Conservation (phyloP, 2,329 filamentous ascomycete genomes). For the Sclerotinia nivalis region DNA sequence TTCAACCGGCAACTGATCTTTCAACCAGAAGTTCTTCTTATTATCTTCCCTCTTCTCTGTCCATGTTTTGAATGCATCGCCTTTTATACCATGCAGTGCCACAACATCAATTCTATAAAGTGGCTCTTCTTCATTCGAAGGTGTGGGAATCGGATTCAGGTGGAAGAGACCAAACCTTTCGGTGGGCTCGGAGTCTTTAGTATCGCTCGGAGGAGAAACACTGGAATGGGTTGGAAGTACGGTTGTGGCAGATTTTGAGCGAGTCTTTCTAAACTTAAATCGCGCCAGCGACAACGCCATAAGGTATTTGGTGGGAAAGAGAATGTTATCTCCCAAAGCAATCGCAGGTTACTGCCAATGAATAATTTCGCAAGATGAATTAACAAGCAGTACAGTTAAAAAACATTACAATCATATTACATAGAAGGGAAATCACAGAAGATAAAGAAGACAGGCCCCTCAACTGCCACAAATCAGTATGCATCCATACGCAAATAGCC, state of each 20-base stretch:
- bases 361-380: neutral
- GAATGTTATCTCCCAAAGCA: neutral
- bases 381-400: neutral
- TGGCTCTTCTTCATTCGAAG: neutral
- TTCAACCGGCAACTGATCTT: conserved; percentile 30
- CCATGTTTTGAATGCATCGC: conserved; percentile 34
- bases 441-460: neutral
- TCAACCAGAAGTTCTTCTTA: conserved; percentile 31
- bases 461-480: neutral
- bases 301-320: neutral
- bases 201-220: neutral
- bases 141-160: conserved; percentile 1
- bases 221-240: neutral
- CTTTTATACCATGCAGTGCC: conserved; percentile 32
- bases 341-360: neutral
- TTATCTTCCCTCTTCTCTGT: conserved; percentile 22
- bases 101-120: conserved; percentile 27
- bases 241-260: neutral
- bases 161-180: conserved; percentile 10
- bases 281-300: neutral
- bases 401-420: neutral
- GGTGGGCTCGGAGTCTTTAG: neutral
- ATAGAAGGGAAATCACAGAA: neutral
- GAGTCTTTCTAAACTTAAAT: neutral
- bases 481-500: neutral